Conservation (phyloP, 257 asterid species). For the Salvia miltiorrhiza region DNA sequence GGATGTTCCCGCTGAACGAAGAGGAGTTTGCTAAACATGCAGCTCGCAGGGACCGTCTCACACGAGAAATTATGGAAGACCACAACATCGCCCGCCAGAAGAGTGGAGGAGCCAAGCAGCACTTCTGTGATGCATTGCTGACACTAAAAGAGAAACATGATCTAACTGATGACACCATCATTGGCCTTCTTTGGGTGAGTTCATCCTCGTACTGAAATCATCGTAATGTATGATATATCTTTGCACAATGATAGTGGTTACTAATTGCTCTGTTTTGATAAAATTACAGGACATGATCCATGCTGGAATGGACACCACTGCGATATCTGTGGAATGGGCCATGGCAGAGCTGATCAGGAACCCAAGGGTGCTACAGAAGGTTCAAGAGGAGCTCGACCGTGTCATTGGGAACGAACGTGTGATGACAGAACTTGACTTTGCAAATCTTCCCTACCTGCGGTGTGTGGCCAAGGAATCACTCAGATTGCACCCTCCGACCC, state of each 20-base stretch:
- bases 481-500: constrained; percentile 23
- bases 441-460: constrained; percentile 21
- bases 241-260: background rate
- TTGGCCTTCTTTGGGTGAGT: constrained; percentile 28
- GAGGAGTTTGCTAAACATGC: constrained; percentile 1
- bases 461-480: constrained; percentile 18
- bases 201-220: background rate
- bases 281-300: constrained; percentile 21
- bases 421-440: constrained; percentile 18
- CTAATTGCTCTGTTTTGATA: background rate
- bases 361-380: constrained; percentile 16
- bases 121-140: constrained; percentile 20
- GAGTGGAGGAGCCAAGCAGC: constrained; percentile 17
- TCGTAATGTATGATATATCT: background rate
- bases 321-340: constrained; percentile 15
- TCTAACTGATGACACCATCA: constrained; percentile 21
- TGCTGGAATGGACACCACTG: constrained; percentile 25
- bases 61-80: constrained; percentile 20
- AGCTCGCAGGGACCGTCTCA: constrained; percentile 18
- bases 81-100: constrained; percentile 17
- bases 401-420: constrained; percentile 6
- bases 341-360: constrained; percentile 25
- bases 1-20: constrained; percentile 16
- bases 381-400: constrained; percentile 21
- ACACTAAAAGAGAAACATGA: constrained; percentile 13